Percentiles rank a stretch among this genome's conserved stretches.
phyloP scores from a whole-genome alignment of 768 basidiomycete genomes.

The Mrakia blollopis region DNA sequence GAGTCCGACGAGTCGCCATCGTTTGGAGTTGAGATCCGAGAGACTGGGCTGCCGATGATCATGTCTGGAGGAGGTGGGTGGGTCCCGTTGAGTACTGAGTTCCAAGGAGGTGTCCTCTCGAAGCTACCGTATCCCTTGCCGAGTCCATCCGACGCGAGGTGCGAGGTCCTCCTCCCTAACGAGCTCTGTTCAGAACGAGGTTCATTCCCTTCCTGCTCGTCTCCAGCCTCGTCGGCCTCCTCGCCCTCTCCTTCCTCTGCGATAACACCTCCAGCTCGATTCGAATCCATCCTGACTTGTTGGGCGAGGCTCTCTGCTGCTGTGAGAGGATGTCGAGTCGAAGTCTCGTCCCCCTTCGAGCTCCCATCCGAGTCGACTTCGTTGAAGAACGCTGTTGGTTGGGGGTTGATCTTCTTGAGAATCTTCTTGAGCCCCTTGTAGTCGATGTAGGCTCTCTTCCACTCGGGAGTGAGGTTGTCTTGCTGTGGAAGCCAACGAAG shows the following conservation, averaged over 20 bases:
- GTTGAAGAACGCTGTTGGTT: not conserved
- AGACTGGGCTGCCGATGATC: not conserved
- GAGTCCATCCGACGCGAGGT: not conserved
- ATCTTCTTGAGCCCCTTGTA: conserved; percentile 32
- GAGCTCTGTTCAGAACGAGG: conserved; percentile 1
- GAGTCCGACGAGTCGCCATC: not conserved
- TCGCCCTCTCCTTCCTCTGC: not conserved
- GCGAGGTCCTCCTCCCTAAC: not conserved
- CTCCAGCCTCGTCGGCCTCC: not conserved
- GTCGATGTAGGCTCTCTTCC: conserved; percentile 26
- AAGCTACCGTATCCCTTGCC: conserved; percentile 24
- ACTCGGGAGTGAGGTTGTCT: conserved; percentile 20
- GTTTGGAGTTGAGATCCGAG: not conserved
- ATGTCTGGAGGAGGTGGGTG: not conserved
- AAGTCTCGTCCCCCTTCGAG: not conserved
- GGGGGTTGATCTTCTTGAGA: conserved; percentile 24
- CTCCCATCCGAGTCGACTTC: conserved; percentile 20
- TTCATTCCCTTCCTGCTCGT: not conserved
- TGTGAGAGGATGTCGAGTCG: not conserved
- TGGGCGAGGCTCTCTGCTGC: not conserved
- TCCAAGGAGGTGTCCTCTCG: conserved; percentile 13
- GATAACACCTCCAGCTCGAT: not conserved
- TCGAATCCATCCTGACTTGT: not conserved
- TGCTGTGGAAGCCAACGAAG: not conserved
- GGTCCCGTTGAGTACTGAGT: not conserved